Evolutionary conservation across 352 stramenopile genomes (phyloP).

Genomic region (Pythium apleroticum): DNA sequence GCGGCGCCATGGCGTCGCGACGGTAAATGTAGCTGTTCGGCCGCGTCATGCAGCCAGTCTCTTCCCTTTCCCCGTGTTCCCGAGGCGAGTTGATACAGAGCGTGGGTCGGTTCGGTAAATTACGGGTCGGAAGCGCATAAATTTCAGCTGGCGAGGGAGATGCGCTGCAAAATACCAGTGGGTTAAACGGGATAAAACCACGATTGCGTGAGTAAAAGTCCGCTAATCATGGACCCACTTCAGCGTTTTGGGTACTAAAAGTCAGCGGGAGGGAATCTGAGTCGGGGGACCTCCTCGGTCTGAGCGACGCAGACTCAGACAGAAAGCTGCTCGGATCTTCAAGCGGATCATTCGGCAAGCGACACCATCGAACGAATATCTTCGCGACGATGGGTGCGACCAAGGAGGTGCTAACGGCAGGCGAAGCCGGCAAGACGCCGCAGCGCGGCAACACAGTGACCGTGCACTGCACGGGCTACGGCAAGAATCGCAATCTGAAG

Average conservation of each 20-base stretch:
- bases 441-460: slow-evolving; percentile 66
- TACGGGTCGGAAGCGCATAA: slow-evolving; percentile 16
- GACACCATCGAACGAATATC: not conserved
- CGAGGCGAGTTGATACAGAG: slow-evolving; percentile 17
- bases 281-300: not conserved
- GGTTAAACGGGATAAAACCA: slow-evolving; percentile 17
- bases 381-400: slow-evolving; percentile 46
- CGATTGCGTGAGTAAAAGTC: not conserved
- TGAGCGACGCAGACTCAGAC: not conserved
- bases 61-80: slow-evolving; percentile 24
- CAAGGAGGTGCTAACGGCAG: slow-evolving; percentile 59
- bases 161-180: slow-evolving; percentile 1
- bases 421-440: slow-evolving; percentile 47
- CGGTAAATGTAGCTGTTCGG: slow-evolving; percentile 11
- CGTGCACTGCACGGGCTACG: slow-evolving; percentile 83
- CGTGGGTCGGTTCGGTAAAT: slow-evolving; percentile 1
- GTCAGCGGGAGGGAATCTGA: not conserved
- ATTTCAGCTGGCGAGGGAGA: slow-evolving; percentile 8
- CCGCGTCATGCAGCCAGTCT: slow-evolving; percentile 20
- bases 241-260: slow-evolving; percentile 2
- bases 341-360: not conserved
- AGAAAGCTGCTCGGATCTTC: not conserved
- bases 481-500: slow-evolving; percentile 62
- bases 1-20: slow-evolving; percentile 4
- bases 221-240: not conserved